Evolutionary conservation across 2,329 filamentous ascomycete species (phyloP).

Genomic region (Cryphonectria nitschkei): DNA sequence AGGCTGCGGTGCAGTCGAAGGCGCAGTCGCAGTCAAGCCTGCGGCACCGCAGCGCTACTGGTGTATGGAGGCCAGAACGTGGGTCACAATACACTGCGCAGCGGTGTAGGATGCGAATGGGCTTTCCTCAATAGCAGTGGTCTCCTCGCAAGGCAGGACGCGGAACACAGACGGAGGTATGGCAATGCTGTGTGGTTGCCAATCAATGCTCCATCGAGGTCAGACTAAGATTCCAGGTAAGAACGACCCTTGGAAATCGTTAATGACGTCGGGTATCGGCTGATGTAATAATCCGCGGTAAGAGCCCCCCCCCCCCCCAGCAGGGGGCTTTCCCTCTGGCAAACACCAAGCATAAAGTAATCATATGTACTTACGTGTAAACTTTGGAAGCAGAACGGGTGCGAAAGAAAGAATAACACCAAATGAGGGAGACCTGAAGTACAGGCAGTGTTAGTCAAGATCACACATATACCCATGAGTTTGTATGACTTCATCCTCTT

Average conservation of each 20-base stretch:
- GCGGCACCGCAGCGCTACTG: neutral
- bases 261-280: slow-evolving; percentile 11
- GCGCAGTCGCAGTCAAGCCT: neutral
- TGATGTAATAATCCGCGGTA: slow-evolving; percentile 7
- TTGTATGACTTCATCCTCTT: neutral
- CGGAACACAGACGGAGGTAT: neutral
- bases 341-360: too few relatives aligned
- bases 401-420: too few relatives aligned
- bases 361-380: neutral
- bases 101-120: neutral
- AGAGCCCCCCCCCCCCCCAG: neutral
- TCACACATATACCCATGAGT: neutral
- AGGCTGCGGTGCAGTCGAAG: neutral
- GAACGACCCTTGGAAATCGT: neutral
- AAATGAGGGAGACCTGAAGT: too few relatives aligned
- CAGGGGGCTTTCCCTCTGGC: neutral
- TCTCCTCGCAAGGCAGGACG: neutral
- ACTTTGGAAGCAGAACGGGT: too few relatives aligned
- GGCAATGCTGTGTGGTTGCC: too few relatives aligned
- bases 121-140: too few relatives aligned
- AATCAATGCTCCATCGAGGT: neutral
- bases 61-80: neutral
- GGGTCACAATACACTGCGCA: neutral
- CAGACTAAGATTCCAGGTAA: neutral
- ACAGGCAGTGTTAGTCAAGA: neutral